These are phyloP conservation scores for Scutellaria baicalensis DNA, from an alignment of 257 asterid species.

Conservation along the genomic window DNA sequence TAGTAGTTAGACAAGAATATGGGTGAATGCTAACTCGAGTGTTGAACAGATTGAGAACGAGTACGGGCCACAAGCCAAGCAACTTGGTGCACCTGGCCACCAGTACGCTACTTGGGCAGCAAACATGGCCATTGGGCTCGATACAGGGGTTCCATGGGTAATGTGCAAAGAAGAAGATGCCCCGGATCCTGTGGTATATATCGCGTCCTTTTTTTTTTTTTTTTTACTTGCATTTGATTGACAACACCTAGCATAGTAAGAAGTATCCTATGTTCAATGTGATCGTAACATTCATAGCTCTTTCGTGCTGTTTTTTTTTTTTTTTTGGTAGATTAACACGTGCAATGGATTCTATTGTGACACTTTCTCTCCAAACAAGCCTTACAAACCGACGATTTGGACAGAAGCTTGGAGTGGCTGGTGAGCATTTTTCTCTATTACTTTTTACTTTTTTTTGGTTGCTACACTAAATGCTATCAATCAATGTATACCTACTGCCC, in stretches of 20 bases:
- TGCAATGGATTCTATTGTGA: constrained; percentile 97
- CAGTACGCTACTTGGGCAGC: constrained; percentile 62
- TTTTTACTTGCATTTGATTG: not conserved
- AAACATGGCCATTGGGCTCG: constrained; percentile 56
- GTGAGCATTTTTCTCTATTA: constrained; percentile 16
- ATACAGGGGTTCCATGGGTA: constrained; percentile 75
- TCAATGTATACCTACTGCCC: not conserved
- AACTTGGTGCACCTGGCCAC: constrained; percentile 44
- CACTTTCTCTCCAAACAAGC: constrained; percentile 76
- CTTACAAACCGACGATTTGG: constrained; percentile 93
- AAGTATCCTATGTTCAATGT: not conserved
- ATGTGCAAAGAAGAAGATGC: constrained; percentile 84
- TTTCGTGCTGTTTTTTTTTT: not conserved
- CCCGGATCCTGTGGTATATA: constrained; percentile 88
- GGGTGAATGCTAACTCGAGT: constrained; percentile 7
- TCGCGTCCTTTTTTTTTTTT: not conserved
- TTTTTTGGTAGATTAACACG: constrained; percentile 66
- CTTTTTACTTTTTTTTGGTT: not conserved
- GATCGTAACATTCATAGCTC: not conserved
- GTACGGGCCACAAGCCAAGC: constrained; percentile 55
- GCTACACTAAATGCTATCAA: not conserved
- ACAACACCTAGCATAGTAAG: not conserved
- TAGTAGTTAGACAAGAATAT: not conserved
- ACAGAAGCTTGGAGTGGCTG: constrained; percentile 99
- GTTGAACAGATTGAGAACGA: constrained; percentile 61